Base-by-base conservation (phyloP, 352 stramenopile species). In the Elongisporangium anandrum region DNA sequence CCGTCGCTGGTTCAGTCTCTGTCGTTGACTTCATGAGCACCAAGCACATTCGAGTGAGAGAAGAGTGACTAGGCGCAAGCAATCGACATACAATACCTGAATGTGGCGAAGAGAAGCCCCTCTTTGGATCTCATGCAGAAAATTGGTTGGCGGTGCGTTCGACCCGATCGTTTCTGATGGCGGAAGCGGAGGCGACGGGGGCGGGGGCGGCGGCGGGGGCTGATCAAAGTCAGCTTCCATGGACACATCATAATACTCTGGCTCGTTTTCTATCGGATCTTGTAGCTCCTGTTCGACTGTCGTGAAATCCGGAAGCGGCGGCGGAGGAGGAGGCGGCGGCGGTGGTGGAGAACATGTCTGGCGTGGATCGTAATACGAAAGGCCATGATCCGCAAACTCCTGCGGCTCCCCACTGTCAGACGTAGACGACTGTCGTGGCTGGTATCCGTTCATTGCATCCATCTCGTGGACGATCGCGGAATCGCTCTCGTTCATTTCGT, bases 351-450 rank as follows among this genome's bases (percentile, higher is more conserved):
- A 64, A 61, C 59, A 53, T 16, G 52, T 60, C 49, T 64, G 52
- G 3, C 72, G 73, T 22, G 82, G 73, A 49, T 81, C 72, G 61
- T 82, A 87, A 52, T 87, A 87, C 54, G 77, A 87, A 19, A 87
- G 62, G 0, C 77, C 77, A 6, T 84, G 72, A 47, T 87, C 77
- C 1, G 65, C 61, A 60, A 84, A 87, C 45, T 66, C 63, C 3
- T 77, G 63, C 9, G 63, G 57, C 1, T 56, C 24, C 6, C 29
- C 29, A 41, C 5, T 41, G 2, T 41, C 29, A 8, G 9, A 41
- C 29, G 29, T 41, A 41, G 29, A 41, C 5, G 29, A 41, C 29
- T 45, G 21, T 52, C 39, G 59, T 54, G 21, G 65, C 61, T 5
- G 47, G 20, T 45, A 48, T 49, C 54, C 4, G 63, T 71, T 64